Conservation (phyloP, 495 filamentous ascomycete species). For the Podospora tetraspora region DNA sequence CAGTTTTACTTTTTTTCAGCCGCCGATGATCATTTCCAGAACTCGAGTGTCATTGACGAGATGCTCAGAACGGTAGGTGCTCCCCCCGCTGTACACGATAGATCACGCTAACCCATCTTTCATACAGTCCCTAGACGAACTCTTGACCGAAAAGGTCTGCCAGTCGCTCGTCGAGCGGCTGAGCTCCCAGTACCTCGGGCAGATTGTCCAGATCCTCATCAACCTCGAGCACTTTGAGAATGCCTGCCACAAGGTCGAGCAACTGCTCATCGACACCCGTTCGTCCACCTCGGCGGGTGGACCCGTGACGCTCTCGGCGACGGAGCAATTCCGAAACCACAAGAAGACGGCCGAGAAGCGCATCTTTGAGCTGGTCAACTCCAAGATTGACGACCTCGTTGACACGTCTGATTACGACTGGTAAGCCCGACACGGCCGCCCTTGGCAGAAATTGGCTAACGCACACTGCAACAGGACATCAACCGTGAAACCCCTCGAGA, state of each 20-base stretch:
- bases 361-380: conserved; percentile 97
- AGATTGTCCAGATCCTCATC: conserved; percentile 97
- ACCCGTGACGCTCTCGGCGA: conserved; percentile 70
- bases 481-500: conserved; percentile 55
- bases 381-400: conserved; percentile 96
- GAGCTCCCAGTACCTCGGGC: conserved; percentile 85
- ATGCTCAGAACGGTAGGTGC: conserved; percentile 64
- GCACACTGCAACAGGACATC: conserved; percentile 49
- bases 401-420: conserved; percentile 97
- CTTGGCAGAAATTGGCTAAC: neutral
- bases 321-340: conserved; percentile 76
- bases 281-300: conserved; percentile 71
- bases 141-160: conserved; percentile 87
- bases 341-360: conserved; percentile 96
- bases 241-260: conserved; percentile 81
- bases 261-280: conserved; percentile 72
- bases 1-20: conserved; percentile 88
- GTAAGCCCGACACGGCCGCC: conserved; percentile 34
- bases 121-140: conserved; percentile 65
- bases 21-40: conserved; percentile 79
- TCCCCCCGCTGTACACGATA: neutral
- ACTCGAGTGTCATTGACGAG: conserved; percentile 79
- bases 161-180: conserved; percentile 81
- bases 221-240: conserved; percentile 96
- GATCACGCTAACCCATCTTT: neutral